Evolutionary conservation across 2,329 filamentous ascomycete species (phyloP).

Genomic region (Fusarium sp.): DNA sequence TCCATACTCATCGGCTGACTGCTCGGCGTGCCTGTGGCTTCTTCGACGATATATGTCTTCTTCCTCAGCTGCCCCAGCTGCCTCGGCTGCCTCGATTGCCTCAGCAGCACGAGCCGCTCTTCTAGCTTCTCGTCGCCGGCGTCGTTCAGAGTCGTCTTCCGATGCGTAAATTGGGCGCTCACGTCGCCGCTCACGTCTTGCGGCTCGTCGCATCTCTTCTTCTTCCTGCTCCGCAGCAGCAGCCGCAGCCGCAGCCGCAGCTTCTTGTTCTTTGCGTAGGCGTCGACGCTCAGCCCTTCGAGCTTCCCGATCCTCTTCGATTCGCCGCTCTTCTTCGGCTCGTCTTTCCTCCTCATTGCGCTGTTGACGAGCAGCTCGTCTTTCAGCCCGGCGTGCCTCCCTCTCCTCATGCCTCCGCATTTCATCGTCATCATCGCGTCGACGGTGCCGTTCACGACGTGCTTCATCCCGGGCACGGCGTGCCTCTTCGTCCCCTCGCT

Average conservation of each 20-base stretch:
- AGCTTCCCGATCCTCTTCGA: constrained; percentile 64
- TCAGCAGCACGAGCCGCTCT: constrained; percentile 54
- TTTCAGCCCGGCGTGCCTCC: constrained; percentile 66
- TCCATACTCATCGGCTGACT: constrained; percentile 57
- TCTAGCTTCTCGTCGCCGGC: constrained; percentile 63
- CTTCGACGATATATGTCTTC: constrained; percentile 48
- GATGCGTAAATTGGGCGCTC: constrained; percentile 55
- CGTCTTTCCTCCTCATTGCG: constrained; percentile 40
- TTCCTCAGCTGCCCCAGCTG: constrained; percentile 43
- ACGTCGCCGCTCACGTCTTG: constrained; percentile 62
- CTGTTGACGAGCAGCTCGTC: constrained; percentile 53
- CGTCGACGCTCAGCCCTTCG: constrained; percentile 63
- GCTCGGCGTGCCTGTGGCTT: constrained; percentile 47
- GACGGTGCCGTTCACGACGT: constrained; percentile 64
- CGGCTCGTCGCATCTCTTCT: constrained; percentile 56
- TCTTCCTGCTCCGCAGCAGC: constrained; percentile 56
- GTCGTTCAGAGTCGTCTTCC: constrained; percentile 66
- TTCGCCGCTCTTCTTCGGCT: constrained; percentile 59
- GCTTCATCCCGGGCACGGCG: constrained; percentile 67
- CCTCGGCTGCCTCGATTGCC: constrained; percentile 36
- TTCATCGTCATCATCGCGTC: constrained; percentile 58
- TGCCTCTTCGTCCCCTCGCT: constrained; percentile 65
- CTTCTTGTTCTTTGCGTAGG: constrained; percentile 59
- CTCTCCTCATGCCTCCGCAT: constrained; percentile 50
- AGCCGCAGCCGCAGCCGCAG: constrained; percentile 53